phyloP scores from a whole-genome alignment of 768 basidiomycete genomes.

The Termitomyces bulborhizus region DNA sequence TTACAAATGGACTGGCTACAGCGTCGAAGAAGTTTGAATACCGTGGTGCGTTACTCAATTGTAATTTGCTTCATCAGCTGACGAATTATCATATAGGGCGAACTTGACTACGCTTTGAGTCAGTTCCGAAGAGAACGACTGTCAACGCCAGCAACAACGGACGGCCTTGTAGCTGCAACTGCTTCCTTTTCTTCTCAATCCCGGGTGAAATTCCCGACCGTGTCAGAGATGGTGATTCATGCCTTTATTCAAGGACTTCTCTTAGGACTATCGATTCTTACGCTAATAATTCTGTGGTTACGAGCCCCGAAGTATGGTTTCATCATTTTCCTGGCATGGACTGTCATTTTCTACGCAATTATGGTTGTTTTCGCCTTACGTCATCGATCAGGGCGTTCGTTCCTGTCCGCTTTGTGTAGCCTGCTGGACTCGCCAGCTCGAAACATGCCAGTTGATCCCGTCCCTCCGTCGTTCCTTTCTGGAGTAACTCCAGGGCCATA shows the following conservation, averaged over 20 bases:
- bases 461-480: slow-evolving; percentile 31
- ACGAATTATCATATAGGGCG: slow-evolving; percentile 41
- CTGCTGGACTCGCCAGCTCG: slow-evolving; percentile 26
- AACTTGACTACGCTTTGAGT: slow-evolving; percentile 63
- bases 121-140: slow-evolving; percentile 46
- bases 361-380: slow-evolving; percentile 53
- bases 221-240: slow-evolving; percentile 36
- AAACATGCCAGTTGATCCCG: slow-evolving; percentile 21
- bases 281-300: slow-evolving; percentile 54
- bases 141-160: slow-evolving; percentile 49
- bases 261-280: slow-evolving; percentile 51
- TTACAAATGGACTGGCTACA: slow-evolving; percentile 77
- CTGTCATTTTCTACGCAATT: slow-evolving; percentile 46
- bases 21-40: slow-evolving; percentile 63
- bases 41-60: slow-evolving; percentile 46
- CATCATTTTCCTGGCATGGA: slow-evolving; percentile 60
- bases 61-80: neutral
- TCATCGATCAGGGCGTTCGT: slow-evolving; percentile 50
- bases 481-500: slow-evolving; percentile 60
- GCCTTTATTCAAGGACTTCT: slow-evolving; percentile 51
- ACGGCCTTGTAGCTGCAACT: slow-evolving; percentile 21
- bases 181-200: neutral
- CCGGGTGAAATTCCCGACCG: slow-evolving; percentile 24
- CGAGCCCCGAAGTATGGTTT: slow-evolving; percentile 51
- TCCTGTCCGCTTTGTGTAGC: slow-evolving; percentile 43